Evolutionary conservation across 306 rosid species (phyloP).

Genomic region (Biancaea sappan): DNA sequence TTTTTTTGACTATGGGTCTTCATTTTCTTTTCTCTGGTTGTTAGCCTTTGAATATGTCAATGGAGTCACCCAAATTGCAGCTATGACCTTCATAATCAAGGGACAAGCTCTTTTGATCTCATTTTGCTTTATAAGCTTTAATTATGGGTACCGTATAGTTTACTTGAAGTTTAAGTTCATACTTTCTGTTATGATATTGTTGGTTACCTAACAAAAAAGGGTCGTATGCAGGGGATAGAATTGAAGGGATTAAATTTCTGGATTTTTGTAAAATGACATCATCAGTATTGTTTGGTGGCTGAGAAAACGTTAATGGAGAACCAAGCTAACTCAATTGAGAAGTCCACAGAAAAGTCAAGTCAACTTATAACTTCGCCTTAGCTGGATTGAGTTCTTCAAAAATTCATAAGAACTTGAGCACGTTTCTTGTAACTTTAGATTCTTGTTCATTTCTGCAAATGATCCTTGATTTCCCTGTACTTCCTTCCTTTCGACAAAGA

Average conservation of each 20-base stretch:
- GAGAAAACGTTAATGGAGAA: slow-evolving; percentile 25
- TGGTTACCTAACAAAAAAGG: slow-evolving; percentile 15
- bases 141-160: background rate
- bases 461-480: slow-evolving; percentile 1
- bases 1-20: slow-evolving; percentile 24
- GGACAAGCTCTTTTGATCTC: background rate
- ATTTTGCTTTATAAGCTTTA: background rate
- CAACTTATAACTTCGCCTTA: slow-evolving; percentile 14
- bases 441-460: slow-evolving; percentile 28
- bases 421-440: slow-evolving; percentile 2
- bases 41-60: slow-evolving; percentile 22
- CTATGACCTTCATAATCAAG: background rate
- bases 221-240: background rate
- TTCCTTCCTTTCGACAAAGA: slow-evolving; percentile 5
- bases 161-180: background rate
- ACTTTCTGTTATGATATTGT: slow-evolving; percentile 8
- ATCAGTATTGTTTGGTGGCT: background rate
- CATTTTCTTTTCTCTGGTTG: slow-evolving; percentile 20
- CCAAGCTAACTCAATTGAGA: background rate
- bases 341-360: slow-evolving; percentile 31
- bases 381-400: slow-evolving; percentile 6
- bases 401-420: background rate
- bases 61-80: slow-evolving; percentile 7
- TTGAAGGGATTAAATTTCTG: background rate
- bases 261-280: background rate